phyloP scores from a whole-genome alignment of 768 basidiomycete species.

The Sporobolomyces phaffii region DNA sequence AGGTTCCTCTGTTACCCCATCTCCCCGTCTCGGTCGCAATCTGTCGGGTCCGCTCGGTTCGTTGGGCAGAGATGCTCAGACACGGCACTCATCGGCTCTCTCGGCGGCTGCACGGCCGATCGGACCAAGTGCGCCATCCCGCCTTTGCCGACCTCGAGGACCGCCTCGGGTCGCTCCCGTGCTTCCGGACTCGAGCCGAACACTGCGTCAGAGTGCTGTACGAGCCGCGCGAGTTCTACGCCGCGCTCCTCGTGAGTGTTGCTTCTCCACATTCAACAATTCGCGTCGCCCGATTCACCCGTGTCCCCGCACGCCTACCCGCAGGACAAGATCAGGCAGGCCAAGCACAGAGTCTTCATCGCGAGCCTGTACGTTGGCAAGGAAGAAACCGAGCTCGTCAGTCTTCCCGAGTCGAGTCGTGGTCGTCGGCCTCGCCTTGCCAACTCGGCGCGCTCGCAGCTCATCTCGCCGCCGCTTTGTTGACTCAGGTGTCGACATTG shows the following conservation, averaged over 20 bases:
- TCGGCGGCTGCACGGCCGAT: no score
- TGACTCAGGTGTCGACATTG: slow-evolving; percentile 71
- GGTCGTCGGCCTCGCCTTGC: no score
- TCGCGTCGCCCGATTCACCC: not conserved
- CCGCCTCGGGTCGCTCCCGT: slow-evolving; percentile 46
- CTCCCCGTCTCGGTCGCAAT: not conserved
- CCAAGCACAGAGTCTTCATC: slow-evolving; percentile 72
- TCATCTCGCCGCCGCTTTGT: no score
- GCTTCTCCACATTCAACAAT: slow-evolving; percentile 11
- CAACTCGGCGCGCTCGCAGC: no score
- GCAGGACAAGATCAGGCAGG: slow-evolving; percentile 71
- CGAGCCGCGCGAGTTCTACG: slow-evolving; percentile 59
- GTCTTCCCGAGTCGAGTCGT: no score
- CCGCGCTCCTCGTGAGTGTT: slow-evolving; percentile 52
- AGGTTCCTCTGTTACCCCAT: not conserved
- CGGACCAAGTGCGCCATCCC: slow-evolving; percentile 24
- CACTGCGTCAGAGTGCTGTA: slow-evolving; percentile 55
- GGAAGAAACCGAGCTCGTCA: slow-evolving; percentile 69
- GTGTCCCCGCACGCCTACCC: no score
- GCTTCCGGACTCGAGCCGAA: slow-evolving; percentile 51
- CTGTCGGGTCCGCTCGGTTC: no score
- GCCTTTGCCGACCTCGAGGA: slow-evolving; percentile 11
- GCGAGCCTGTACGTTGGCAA: slow-evolving; percentile 85
- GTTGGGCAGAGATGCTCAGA: no score
- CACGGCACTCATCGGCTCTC: no score